A percentile compares a stretch with the other conserved stretches of the same genome.
Conservation (phyloP, 495 filamentous ascomycete species). For the Wilcoxina mikolae region DNA sequence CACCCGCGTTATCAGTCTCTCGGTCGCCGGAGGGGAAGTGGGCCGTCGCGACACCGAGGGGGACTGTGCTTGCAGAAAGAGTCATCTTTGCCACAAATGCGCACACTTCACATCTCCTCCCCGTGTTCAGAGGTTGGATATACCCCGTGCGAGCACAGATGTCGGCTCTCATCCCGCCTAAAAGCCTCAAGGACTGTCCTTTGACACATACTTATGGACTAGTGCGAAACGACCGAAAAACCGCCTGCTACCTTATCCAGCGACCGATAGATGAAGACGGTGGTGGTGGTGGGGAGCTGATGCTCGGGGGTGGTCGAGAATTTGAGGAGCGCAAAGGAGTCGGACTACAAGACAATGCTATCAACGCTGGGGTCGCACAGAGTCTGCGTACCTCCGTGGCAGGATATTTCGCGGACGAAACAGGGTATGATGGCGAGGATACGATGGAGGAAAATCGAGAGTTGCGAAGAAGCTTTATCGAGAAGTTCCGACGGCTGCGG, state of each 20-base stretch:
- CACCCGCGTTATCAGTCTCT: slow-evolving; percentile 26
- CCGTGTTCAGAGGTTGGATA: slow-evolving; percentile 51
- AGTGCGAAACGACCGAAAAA: slow-evolving; percentile 34
- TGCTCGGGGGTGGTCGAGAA: slow-evolving; percentile 49
- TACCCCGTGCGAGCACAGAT: slow-evolving; percentile 65
- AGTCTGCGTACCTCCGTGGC: slow-evolving; percentile 33
- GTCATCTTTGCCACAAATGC: slow-evolving; percentile 69
- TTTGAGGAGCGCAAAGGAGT: slow-evolving; percentile 37
- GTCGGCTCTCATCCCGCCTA: slow-evolving; percentile 47
- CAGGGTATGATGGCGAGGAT: slow-evolving; percentile 30
- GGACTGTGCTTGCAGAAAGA: slow-evolving; percentile 40
- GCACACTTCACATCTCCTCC: slow-evolving; percentile 59
- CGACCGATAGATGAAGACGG: slow-evolving; percentile 36
- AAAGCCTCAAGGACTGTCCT: slow-evolving; percentile 28
- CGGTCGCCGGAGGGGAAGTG: slow-evolving; percentile 29
- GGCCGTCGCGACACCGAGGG: slow-evolving; percentile 48
- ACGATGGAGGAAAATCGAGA: slow-evolving; percentile 12
- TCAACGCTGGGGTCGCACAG: slow-evolving; percentile 39
- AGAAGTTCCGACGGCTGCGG: slow-evolving; percentile 29
- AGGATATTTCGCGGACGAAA: slow-evolving; percentile 27
- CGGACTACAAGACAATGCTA: slow-evolving; percentile 41
- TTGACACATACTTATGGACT: slow-evolving; percentile 47
- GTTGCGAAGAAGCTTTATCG: slow-evolving; percentile 28
- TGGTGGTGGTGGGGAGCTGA: slow-evolving; percentile 42
- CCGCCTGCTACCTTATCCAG: slow-evolving; percentile 66